Conservation (phyloP, 139 green algal genomes). For the Mesostigma viride region DNA sequence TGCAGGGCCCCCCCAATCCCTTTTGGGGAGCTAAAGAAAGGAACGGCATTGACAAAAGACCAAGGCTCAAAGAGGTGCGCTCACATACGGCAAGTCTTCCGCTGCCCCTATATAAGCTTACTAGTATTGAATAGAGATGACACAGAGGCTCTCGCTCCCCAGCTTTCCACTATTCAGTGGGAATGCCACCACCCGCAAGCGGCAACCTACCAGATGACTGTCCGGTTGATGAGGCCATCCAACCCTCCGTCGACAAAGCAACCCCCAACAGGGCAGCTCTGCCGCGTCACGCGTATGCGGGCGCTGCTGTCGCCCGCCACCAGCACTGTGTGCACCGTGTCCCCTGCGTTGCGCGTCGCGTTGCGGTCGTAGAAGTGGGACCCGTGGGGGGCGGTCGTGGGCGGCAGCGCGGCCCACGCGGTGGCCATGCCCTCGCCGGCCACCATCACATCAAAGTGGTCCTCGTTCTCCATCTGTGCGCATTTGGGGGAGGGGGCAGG, state of each 20-base stretch:
- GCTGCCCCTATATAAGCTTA: background rate
- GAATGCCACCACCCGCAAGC: background rate
- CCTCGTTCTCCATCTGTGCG: background rate
- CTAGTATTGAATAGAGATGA: background rate
- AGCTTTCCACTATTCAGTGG: background rate
- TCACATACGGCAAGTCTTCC: background rate
- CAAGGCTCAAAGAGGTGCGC: too few species aligned
- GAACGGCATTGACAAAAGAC: too few species aligned
- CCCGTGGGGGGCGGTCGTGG: background rate
- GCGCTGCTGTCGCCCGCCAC: background rate
- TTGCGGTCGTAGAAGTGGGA: background rate
- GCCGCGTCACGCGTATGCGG: background rate
- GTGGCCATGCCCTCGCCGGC: background rate
- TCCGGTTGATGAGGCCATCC: background rate
- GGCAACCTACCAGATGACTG: background rate
- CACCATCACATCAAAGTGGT: background rate
- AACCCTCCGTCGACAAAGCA: background rate
- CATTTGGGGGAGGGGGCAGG: too few species aligned
- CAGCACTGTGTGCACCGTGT: background rate
- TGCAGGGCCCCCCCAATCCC: too few species aligned
- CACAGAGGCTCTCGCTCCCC: background rate
- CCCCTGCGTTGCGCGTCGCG: background rate
- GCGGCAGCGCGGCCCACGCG: background rate
- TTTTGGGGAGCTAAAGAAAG: too few species aligned
- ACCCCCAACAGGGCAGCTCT: background rate